A percentile compares a stretch with the other conserved stretches of the same genome.
Conservation (phyloP, 805 yeast genomes). For the Kazachstania africana region DNA sequence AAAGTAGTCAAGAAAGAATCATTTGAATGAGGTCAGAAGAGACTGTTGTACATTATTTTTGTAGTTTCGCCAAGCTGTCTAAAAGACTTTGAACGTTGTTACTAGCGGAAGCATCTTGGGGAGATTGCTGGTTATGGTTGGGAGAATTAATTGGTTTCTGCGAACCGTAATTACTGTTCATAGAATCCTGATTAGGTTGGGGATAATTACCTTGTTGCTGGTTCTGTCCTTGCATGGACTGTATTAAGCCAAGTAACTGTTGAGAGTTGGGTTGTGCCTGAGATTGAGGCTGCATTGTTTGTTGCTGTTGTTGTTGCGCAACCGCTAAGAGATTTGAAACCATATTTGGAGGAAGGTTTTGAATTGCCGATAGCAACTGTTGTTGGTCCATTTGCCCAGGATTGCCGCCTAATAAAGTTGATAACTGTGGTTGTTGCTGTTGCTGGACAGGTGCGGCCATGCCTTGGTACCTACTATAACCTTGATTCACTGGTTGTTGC, state of each 20-base stretch:
- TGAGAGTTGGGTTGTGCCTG: slow-evolving; percentile 12
- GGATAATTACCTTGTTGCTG: slow-evolving; percentile 8
- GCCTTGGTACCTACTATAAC: slow-evolving; percentile 10
- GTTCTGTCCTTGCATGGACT: slow-evolving; percentile 23
- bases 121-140: slow-evolving; percentile 11
- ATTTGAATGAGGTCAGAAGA: no score
- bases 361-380: slow-evolving; percentile 24
- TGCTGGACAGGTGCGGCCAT: slow-evolving; percentile 15
- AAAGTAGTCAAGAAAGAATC: no score
- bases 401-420: slow-evolving; percentile 16
- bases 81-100: slow-evolving; percentile 28
- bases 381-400: slow-evolving; percentile 21
- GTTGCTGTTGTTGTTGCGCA: slow-evolving; percentile 26
- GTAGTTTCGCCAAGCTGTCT: slow-evolving; percentile 29
- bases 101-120: slow-evolving; percentile 16
- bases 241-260: slow-evolving; percentile 22
- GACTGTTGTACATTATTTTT: no score
- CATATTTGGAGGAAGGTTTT: slow-evolving; percentile 26
- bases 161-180: slow-evolving; percentile 2
- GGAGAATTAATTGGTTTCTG: slow-evolving; percentile 1
- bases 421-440: slow-evolving; percentile 18
- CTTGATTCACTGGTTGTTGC: no score
- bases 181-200: not conserved
- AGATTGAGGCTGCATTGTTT: slow-evolving; percentile 12
- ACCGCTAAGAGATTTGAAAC: slow-evolving; percentile 21